phyloP scores from a whole-genome alignment of 441 rosid species.

The Erodium moschatum region DNA sequence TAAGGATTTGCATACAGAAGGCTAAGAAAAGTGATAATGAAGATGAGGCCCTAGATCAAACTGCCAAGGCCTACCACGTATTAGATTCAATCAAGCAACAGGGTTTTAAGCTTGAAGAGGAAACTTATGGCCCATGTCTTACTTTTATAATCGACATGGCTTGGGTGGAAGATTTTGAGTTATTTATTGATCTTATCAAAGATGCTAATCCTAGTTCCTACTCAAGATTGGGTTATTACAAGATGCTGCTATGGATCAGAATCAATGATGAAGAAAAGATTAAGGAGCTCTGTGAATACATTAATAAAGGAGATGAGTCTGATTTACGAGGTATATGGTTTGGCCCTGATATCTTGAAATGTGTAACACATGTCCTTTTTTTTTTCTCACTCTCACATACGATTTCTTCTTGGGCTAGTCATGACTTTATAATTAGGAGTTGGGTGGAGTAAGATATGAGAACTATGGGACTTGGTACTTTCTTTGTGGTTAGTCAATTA shows the following conservation, averaged over 20 bases:
- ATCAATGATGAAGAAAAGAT: constrained; percentile 44
- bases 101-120: constrained; percentile 51
- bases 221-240: constrained; percentile 65
- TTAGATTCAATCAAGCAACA: constrained; percentile 46
- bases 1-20: constrained; percentile 37
- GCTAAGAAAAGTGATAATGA: constrained; percentile 44
- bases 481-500: no score
- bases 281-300: constrained; percentile 37
- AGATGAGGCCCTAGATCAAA: constrained; percentile 36
- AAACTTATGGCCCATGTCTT: constrained; percentile 52
- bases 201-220: constrained; percentile 32
- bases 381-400: neutral
- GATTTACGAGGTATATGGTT: constrained; percentile 40
- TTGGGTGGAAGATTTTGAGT: constrained; percentile 51
- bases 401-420: neutral
- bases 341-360: constrained; percentile 6
- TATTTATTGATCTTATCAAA: constrained; percentile 33
- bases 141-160: constrained; percentile 52
- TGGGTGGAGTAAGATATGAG: neutral
- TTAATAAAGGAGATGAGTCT: constrained; percentile 29
- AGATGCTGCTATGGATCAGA: constrained; percentile 61
- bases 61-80: constrained; percentile 35
- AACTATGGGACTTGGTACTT: neutral
- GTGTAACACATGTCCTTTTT: neutral
- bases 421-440: neutral